phyloP scores from a whole-genome alignment of 768 basidiomycete genomes.

The Leucosporidium scottii region DNA sequence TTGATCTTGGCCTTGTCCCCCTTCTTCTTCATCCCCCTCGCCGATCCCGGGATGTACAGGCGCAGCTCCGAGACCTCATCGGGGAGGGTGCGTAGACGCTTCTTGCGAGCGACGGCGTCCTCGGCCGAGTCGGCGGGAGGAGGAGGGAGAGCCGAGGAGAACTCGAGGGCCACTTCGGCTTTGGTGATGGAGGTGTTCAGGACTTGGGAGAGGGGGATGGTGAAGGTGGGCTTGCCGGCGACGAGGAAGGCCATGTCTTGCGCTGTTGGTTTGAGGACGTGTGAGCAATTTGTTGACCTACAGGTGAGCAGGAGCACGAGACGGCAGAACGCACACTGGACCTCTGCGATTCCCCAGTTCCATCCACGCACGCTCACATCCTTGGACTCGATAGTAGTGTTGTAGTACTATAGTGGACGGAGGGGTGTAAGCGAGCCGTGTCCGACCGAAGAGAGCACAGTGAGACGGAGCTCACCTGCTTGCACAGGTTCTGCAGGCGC shows the following conservation, averaged over 20 bases:
- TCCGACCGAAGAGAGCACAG: neutral
- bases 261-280: conserved; percentile 49
- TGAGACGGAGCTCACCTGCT: conserved; percentile 44
- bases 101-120: conserved; percentile 29
- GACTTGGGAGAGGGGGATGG: conserved; percentile 74
- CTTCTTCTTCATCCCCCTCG: conserved; percentile 57
- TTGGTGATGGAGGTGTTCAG: conserved; percentile 97
- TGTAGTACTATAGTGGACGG: conserved; percentile 55
- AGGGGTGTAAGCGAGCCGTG: neutral
- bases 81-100: conserved; percentile 22
- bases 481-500: conserved; percentile 66
- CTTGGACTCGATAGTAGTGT: conserved; percentile 70
- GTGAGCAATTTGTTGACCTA: neutral
- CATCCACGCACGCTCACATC: conserved; percentile 89
- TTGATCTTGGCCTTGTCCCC: conserved; percentile 43
- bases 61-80: conserved; percentile 63
- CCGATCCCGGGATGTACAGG: conserved; percentile 85
- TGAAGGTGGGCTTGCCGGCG: conserved; percentile 78
- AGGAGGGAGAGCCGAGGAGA: conserved; percentile 44
- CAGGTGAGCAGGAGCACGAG: neutral
- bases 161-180: conserved; percentile 98
- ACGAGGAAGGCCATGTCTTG: conserved; percentile 86
- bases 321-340: conserved; percentile 59
- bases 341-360: conserved; percentile 97
- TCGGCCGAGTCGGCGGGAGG: conserved; percentile 8